A percentile compares a stretch with the other conserved stretches of the same genome.
Evolutionary conservation across 1,139 yeast genomes (phyloP).

Genomic region (Taiozyma sp.): DNA sequence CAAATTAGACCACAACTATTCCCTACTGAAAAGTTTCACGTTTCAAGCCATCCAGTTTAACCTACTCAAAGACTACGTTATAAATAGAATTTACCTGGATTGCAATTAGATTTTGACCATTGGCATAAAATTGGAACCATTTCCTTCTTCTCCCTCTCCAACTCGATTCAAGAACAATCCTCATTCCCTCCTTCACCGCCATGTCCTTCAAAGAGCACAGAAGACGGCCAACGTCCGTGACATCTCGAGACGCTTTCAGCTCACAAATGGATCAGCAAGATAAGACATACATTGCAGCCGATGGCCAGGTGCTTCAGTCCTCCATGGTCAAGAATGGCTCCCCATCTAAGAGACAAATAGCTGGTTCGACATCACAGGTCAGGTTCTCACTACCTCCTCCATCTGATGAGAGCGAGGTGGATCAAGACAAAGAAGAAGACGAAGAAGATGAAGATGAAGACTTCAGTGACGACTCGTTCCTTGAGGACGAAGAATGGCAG

Average conservation of each 20-base stretch:
- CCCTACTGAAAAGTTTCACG: background rate
- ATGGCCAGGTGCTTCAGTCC: constrained; percentile 22
- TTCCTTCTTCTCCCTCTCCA: background rate
- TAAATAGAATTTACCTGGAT: background rate
- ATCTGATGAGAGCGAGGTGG: constrained; percentile 6
- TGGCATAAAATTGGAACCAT: background rate
- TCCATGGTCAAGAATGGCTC: constrained; percentile 24
- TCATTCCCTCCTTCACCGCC: background rate
- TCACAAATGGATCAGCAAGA: background rate
- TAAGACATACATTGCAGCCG: constrained; percentile 20
- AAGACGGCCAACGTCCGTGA: constrained; percentile 23
- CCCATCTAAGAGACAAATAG: constrained; percentile 20
- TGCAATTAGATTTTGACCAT: background rate
- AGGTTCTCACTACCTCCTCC: constrained; percentile 24
- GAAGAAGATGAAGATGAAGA: constrained; percentile 5
- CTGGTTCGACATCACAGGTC: constrained; percentile 25
- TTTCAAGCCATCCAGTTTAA: background rate
- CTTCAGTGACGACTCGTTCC: constrained; percentile 9
- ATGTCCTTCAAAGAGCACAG: constrained; percentile 19
- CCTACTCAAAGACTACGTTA: background rate
- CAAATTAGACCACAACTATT: background rate
- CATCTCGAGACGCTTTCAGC: constrained; percentile 12
- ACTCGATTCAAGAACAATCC: background rate
- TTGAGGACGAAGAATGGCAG: background rate
- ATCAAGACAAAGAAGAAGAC: constrained; percentile 8